Percentiles rank a stretch among this genome's conserved stretches.
phyloP scores from a whole-genome alignment of 768 basidiomycete species.

The Rhizopogon vinicolor region DNA sequence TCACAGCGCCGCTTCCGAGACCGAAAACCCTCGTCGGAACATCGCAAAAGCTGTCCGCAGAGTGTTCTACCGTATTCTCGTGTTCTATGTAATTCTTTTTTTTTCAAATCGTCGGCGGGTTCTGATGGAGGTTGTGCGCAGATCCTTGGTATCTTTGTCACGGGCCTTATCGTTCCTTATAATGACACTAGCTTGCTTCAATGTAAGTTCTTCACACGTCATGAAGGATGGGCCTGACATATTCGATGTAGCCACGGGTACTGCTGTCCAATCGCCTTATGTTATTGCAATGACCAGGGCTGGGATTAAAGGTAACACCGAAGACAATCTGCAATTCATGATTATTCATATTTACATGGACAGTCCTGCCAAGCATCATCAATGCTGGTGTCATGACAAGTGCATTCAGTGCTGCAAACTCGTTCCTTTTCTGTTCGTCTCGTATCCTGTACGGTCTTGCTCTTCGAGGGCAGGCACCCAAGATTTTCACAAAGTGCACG shows the following conservation, averaged over 20 bases:
- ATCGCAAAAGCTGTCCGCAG: conserved; percentile 72
- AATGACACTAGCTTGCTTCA: conserved; percentile 48
- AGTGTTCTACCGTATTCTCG: conserved; percentile 74
- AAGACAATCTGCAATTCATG: not conserved
- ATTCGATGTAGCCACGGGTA: conserved; percentile 43
- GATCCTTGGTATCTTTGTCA: conserved; percentile 64
- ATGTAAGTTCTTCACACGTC: conserved; percentile 16
- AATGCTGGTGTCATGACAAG: conserved; percentile 70
- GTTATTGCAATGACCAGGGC: conserved; percentile 73
- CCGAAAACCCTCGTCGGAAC: conserved; percentile 71
- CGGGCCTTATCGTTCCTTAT: conserved; percentile 74
- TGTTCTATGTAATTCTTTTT: conserved; percentile 61
- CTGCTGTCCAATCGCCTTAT: conserved; percentile 73
- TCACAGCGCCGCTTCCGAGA: conserved; percentile 68
- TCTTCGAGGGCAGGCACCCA: conserved; percentile 45
- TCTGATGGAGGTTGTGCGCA: conserved; percentile 16
- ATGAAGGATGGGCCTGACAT: conserved; percentile 11
- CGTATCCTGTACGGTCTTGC: conserved; percentile 41
- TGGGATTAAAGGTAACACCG: conserved; percentile 50
- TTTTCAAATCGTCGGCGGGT: not conserved
- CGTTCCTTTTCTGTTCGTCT: conserved; percentile 50
- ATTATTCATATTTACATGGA: conserved; percentile 2
- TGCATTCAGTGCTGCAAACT: conserved; percentile 70
- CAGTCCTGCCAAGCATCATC: conserved; percentile 59
- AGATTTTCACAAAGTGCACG: conserved; percentile 44